A percentile compares a stretch with the other conserved stretches of the same genome.
phyloP scores from a whole-genome alignment of 129 eudicot species.

The Solidago caesia region DNA sequence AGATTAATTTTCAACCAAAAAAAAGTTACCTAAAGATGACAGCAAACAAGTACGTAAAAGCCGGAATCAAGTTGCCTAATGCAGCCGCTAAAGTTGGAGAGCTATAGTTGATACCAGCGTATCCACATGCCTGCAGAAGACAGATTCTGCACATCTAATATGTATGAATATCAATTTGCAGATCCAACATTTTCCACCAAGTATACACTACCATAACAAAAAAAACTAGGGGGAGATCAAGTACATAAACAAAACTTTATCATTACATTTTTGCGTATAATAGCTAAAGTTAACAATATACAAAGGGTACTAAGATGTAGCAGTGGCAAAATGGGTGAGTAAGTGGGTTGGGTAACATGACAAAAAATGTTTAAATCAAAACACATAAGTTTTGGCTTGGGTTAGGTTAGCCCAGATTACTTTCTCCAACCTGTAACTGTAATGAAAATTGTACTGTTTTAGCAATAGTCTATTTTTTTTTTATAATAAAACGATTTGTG shows the following conservation, averaged over 20 bases:
- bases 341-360: neutral
- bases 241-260: too few species aligned
- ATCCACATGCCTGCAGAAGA: slow-evolving; percentile 45
- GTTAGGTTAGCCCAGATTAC: too few species aligned
- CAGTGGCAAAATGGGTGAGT: neutral
- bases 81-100: slow-evolving; percentile 58
- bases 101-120: slow-evolving; percentile 49
- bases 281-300: neutral
- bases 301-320: neutral
- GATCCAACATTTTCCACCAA: neutral
- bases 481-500: neutral
- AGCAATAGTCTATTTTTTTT: neutral
- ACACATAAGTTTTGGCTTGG: neutral
- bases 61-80: slow-evolving; percentile 54
- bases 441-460: too few species aligned
- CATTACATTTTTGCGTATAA: too few species aligned
- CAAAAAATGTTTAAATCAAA: too few species aligned
- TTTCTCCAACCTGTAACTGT: too few species aligned
- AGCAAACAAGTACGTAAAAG: slow-evolving; percentile 47
- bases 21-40: slow-evolving; percentile 42
- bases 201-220: neutral
- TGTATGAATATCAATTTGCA: neutral
- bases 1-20: too few species aligned
- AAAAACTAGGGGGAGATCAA: neutral
- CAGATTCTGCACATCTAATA: slow-evolving; percentile 42